A percentile compares a stretch with the other conserved stretches of the same genome.
Conservation (phyloP, 2,329 filamentous ascomycete genomes). For the Grosmannia huntii region DNA sequence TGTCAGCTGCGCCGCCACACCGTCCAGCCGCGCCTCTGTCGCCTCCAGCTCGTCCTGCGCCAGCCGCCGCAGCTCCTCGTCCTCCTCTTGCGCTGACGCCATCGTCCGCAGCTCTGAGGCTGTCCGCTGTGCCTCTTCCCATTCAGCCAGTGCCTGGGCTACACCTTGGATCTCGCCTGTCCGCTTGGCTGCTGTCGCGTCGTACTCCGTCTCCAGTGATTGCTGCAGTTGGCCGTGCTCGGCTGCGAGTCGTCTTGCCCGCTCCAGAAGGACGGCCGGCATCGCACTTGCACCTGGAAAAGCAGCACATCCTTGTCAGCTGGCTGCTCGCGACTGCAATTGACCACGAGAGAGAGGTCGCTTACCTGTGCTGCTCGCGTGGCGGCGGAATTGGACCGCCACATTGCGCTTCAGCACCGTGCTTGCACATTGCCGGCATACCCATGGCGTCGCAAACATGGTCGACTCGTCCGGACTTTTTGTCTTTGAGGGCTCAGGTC, state of each 20-base stretch:
- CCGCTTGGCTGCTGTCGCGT: constrained; percentile 43
- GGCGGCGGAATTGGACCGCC: constrained; percentile 22
- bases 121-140: constrained; percentile 40
- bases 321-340: not conserved
- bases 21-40: constrained; percentile 48
- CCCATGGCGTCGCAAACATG: constrained; percentile 34
- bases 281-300: constrained; percentile 3
- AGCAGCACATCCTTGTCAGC: constrained; percentile 5
- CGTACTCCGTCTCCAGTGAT: constrained; percentile 40
- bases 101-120: constrained; percentile 41
- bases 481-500: not conserved
- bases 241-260: constrained; percentile 42
- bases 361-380: constrained; percentile 34
- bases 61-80: constrained; percentile 62
- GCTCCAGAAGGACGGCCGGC: constrained; percentile 43
- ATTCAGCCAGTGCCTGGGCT: constrained; percentile 42
- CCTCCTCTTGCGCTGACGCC: constrained; percentile 38
- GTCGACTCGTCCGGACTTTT: not conserved
- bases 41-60: constrained; percentile 69
- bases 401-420: constrained; percentile 18
- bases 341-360: not conserved
- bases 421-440: constrained; percentile 37
- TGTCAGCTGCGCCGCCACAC: constrained; percentile 56
- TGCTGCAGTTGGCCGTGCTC: constrained; percentile 44
- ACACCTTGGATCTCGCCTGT: constrained; percentile 48